Conservation (phyloP, 306 rosid genomes). For the Benincasa hispida region DNA sequence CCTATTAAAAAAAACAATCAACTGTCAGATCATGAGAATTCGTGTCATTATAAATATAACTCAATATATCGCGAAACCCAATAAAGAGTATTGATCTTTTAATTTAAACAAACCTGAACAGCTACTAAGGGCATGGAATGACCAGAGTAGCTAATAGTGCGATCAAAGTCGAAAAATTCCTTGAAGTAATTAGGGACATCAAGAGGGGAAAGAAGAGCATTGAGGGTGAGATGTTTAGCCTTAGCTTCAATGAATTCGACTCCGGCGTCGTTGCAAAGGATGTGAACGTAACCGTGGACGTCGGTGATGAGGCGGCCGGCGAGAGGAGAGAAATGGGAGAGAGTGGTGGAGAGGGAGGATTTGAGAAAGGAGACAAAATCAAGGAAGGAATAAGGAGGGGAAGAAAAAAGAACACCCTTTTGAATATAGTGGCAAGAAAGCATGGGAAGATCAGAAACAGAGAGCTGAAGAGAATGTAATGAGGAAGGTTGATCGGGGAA, state of each 20-base stretch:
- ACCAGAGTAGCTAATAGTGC: slow-evolving; percentile 13
- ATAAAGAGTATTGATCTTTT: no score
- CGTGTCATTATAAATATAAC: no score
- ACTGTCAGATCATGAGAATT: no score
- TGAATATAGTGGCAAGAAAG: slow-evolving; percentile 15
- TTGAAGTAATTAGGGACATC: slow-evolving; percentile 5
- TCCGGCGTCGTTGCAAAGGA: slow-evolving; percentile 12
- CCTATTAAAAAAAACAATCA: not conserved
- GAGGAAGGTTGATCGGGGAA: not conserved
- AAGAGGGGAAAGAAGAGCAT: not conserved
- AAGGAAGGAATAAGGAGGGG: not conserved
- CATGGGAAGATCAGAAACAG: slow-evolving; percentile 17
- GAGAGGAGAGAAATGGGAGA: slow-evolving; percentile 14
- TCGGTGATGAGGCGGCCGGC: slow-evolving; percentile 13
- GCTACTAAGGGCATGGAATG: not conserved
- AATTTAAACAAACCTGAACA: no score
- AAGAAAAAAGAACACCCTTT: slow-evolving; percentile 6
- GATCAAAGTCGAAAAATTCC: slow-evolving; percentile 9
- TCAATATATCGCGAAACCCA: no score
- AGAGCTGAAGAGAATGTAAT: slow-evolving; percentile 3
- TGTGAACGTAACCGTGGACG: slow-evolving; percentile 1
- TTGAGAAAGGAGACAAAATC: slow-evolving; percentile 1
- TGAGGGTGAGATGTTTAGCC: not conserved
- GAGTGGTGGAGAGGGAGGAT: slow-evolving; percentile 7
- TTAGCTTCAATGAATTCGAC: not conserved